These are phyloP conservation scores for Jatropha multifida DNA, from an alignment of 441 rosid genomes.

Conservation along the genomic window DNA sequence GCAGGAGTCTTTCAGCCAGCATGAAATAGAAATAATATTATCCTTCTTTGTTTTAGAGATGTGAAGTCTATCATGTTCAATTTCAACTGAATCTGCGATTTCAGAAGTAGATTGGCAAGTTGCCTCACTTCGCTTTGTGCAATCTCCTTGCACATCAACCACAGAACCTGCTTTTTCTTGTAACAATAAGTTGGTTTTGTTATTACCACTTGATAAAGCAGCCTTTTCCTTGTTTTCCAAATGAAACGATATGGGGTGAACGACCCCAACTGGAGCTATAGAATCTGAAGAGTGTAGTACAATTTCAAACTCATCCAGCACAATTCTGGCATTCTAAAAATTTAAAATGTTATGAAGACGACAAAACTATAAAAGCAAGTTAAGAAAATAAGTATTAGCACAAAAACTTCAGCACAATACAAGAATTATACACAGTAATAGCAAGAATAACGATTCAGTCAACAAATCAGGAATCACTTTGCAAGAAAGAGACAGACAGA, in stretches of 20 bases:
- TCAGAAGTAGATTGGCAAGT: conserved; percentile 31
- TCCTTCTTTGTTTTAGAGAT: conserved; percentile 54
- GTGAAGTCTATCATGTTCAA: conserved; percentile 39
- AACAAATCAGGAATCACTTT: not conserved
- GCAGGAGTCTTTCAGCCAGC: conserved; percentile 67
- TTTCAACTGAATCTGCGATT: conserved; percentile 38
- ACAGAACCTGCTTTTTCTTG: conserved; percentile 45
- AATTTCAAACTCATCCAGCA: conserved; percentile 76
- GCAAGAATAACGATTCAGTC: too few relatives aligned
- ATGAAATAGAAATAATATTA: conserved; percentile 64
- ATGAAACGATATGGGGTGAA: conserved; percentile 78
- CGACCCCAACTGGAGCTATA: conserved; percentile 90
- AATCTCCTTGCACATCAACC: conserved; percentile 63
- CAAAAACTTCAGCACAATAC: not conserved
- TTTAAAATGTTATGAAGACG: conserved; percentile 29
- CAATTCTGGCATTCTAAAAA: conserved; percentile 74
- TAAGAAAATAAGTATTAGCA: conserved; percentile 1
- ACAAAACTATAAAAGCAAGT: conserved; percentile 11
- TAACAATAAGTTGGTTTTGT: conserved; percentile 22
- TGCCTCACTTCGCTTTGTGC: conserved; percentile 34
- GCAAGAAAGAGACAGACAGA: not conserved
- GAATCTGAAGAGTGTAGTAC: conserved; percentile 78
- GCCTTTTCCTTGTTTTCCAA: conserved; percentile 58
- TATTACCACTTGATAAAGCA: conserved; percentile 22
- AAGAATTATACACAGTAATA: not conserved